A percentile compares a stretch with the other conserved stretches of the same genome.
Conservation (phyloP, 805 yeast species). For the Ogataea ramenticola region DNA sequence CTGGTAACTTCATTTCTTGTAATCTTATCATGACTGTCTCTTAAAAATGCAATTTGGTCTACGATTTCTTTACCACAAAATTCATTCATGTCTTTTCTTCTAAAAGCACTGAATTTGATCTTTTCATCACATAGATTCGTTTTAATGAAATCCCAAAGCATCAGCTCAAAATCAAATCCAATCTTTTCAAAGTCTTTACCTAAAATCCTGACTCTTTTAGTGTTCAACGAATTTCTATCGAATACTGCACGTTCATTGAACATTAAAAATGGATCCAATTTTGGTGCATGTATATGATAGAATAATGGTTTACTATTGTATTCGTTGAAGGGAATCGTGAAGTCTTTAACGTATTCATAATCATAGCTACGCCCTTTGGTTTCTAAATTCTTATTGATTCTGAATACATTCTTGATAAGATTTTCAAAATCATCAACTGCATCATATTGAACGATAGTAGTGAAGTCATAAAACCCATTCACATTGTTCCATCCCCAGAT, state of each 20-base stretch:
- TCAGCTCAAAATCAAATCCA: constrained; percentile 15
- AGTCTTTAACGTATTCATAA: constrained; percentile 9
- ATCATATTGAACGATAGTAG: constrained; percentile 24
- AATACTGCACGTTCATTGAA: constrained; percentile 7
- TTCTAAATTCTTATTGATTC: constrained; percentile 5
- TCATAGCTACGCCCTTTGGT: neutral
- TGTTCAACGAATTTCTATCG: constrained; percentile 4
- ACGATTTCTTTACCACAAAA: constrained; percentile 15
- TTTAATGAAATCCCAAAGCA: constrained; percentile 15
- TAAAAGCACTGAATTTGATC: constrained; percentile 14
- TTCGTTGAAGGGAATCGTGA: constrained; percentile 11
- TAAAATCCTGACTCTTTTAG: constrained; percentile 9
- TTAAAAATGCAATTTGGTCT: constrained; percentile 19
- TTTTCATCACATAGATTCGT: constrained; percentile 16
- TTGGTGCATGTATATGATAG: constrained; percentile 40
- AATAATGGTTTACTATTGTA: constrained; percentile 18
- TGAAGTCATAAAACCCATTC: constrained; percentile 17
- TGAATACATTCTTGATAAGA: constrained; percentile 8
- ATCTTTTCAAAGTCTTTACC: constrained; percentile 14
- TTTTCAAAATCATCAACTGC: constrained; percentile 21
- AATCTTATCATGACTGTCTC: neutral
- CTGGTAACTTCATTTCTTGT: neutral
- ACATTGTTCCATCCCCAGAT: constrained; percentile 14
- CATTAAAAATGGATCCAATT: constrained; percentile 36
- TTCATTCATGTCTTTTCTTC: constrained; percentile 5